These are phyloP conservation scores for Barnettozyma siamensis DNA, from an alignment of 805 yeast genomes.

Conservation along the genomic window DNA sequence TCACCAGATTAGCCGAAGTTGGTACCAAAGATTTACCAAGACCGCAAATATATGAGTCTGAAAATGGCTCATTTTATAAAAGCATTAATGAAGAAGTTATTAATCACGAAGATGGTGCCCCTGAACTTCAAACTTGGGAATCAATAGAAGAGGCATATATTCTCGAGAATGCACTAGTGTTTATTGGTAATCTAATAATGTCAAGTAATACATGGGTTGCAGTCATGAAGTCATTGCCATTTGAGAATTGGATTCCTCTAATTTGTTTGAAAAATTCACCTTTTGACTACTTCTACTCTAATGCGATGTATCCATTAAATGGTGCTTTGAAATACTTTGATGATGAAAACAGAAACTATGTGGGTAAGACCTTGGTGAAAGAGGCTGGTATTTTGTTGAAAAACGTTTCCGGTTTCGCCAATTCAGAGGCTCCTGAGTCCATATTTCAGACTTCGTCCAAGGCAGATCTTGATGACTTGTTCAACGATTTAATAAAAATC, in stretches of 20 bases:
- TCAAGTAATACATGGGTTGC: constrained; percentile 30
- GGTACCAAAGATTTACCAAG: constrained; percentile 33
- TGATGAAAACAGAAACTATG: constrained; percentile 48
- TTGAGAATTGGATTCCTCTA: constrained; percentile 42
- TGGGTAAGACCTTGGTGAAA: constrained; percentile 30
- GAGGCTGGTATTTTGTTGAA: constrained; percentile 29
- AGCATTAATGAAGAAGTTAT: constrained; percentile 35
- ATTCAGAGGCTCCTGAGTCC: constrained; percentile 19
- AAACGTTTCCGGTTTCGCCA: constrained; percentile 24
- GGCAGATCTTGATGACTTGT: constrained; percentile 19
- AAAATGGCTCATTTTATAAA: constrained; percentile 35
- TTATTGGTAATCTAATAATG: constrained; percentile 44
- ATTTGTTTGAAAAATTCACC: constrained; percentile 50
- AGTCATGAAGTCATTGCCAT: constrained; percentile 28
- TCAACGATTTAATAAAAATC: constrained; percentile 27
- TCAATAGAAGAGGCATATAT: constrained; percentile 37
- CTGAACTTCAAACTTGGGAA: constrained; percentile 49
- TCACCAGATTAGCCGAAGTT: constrained; percentile 37
- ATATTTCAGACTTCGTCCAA: constrained; percentile 22
- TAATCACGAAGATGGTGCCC: constrained; percentile 36
- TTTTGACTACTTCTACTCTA: constrained; percentile 53
- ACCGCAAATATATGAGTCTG: constrained; percentile 39
- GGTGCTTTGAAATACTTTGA: constrained; percentile 53
- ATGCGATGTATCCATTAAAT: constrained; percentile 45
- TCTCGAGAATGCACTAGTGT: constrained; percentile 41